Base-by-base conservation (phyloP, 306 rosid species). In the Vigna mungo region DNA sequence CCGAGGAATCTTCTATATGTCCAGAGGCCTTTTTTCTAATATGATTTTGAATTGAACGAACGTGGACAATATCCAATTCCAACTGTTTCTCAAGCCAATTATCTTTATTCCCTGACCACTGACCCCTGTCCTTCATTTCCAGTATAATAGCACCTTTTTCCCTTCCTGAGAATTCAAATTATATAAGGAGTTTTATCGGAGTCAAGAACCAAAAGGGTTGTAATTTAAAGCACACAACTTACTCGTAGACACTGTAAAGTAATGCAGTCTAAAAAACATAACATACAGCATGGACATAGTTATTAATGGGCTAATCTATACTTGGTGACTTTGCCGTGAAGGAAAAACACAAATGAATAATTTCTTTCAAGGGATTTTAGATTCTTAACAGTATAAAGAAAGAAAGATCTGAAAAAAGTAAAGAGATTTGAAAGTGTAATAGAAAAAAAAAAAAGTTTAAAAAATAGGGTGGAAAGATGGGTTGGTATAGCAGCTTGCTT, bases 81-180 rank as follows among this genome's bases (percentile, higher is more conserved):
- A 87, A 10, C 9, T 80, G 86, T 30, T 72, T 87, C 71, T 82
- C 82, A n/a, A 46, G 63, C 80, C 86, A 80, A 51, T 75, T 63
- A 3, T 7, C 37, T 1, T 51, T 41, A 58, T 79, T 79, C 60
- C 75, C 80, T 5, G 84, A 77, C 77, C 92, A 87, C 68, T 75
- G 76, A 49, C 78, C 87, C 61, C 78, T 66, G 72, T 87, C 86
- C 69, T 86, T 84, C 87, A 91, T 87, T 78, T 91, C 90, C 74
- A 91, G 71, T 44, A 85, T 77, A 13, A 90, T 46, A 30, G 88
- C 87, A 63, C 89, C 96, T 15, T 81, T 83, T 83, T 63, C 81
- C 56, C 49, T 74, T 76, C 86, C 91, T 90, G 74, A 59, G 18
- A 68, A 80, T 61, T 56, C 56, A 68, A 4, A 43, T 43, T 43